Conservation (phyloP, 306 rosid genomes). For the Fragaria nilgerrensis region DNA sequence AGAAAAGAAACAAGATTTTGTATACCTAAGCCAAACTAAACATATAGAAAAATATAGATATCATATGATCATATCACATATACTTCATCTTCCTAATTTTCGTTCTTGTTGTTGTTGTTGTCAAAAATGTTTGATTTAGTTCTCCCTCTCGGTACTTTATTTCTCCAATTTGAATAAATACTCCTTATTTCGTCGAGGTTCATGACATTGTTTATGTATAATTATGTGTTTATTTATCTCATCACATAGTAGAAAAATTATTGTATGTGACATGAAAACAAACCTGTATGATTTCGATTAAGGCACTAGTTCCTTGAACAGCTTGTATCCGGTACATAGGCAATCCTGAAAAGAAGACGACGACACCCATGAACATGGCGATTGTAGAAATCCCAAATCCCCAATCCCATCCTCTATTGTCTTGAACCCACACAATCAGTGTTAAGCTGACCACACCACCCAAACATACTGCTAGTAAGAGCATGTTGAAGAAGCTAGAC, state of each 20-base stretch:
- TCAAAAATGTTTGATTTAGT: too few species aligned
- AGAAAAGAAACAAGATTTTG: not conserved
- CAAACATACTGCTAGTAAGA: slow-evolving; percentile 56
- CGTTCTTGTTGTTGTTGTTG: too few species aligned
- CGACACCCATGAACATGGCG: slow-evolving; percentile 45
- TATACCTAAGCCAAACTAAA: not conserved
- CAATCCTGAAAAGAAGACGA: slow-evolving; percentile 56
- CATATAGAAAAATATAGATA: not conserved
- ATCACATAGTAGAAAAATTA: not conserved
- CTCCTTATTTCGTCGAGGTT: too few species aligned
- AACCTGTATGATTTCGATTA: slow-evolving; percentile 70
- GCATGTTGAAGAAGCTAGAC: slow-evolving; percentile 74
- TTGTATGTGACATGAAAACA: not conserved
- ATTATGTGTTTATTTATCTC: not conserved
- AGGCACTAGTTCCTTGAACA: slow-evolving; percentile 49
- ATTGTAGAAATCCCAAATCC: slow-evolving; percentile 64
- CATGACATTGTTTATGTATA: too few species aligned
- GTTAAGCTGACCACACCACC: slow-evolving; percentile 78
- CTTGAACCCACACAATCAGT: slow-evolving; percentile 70
- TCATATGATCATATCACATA: too few species aligned
- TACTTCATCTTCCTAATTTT: too few species aligned
- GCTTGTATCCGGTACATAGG: slow-evolving; percentile 67
- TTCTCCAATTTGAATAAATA: too few species aligned
- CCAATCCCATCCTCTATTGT: slow-evolving; percentile 85
- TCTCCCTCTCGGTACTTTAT: too few species aligned